Base-by-base conservation (phyloP, 2,329 filamentous ascomycete species). In the Exophiala oligosperma region DNA sequence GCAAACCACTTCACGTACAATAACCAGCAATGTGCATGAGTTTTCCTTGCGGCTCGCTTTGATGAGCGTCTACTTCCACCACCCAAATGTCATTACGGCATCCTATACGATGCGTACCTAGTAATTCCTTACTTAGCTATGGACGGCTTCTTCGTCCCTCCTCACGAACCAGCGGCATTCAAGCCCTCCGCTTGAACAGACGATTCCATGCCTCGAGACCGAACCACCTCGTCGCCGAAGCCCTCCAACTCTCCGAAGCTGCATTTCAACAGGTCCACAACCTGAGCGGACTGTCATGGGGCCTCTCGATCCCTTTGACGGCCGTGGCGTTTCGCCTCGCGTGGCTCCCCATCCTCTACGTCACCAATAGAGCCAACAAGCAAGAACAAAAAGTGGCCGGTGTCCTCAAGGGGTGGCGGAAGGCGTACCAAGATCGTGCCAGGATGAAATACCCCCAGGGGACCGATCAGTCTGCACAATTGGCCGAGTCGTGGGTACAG, bases 201-300 rank as follows among this genome's bases (percentile, higher is more conserved):
- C 26, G 40, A 51, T 84, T 84, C 68, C 81, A 83, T 65, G 76
- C 78, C 21, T 77, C 81, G 32, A 72, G 74, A 44, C 73, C 70
- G 43, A 66, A 71, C 11, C 72, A 71, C 21, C n/a, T 59, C 11
- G 14, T 61, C 4, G 47, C 57, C 40, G 61, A 63, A 49, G 41
- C 50, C 23, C 41, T 63, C 7, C 58, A 61, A 40, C 49, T 57
- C 40, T 57, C 59, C n/a, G 52, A 59, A 21, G 41, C 28, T 11
- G 53, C 44, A 21, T 63, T 63, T 48, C 58, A 63, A 47, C 57
- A 52, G 32, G 65, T 91, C 72, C 81, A 85, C 66, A 68, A 68
- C 23, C 9, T 74, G 41, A 77, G 74, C 14, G 72, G 75, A 44
- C 72, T 85, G 2, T 75, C 82, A 54, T 86, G 83, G 83, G 79